Percentiles rank a stretch among this genome's conserved stretches.
Evolutionary conservation across 2,329 filamentous ascomycete species (phyloP).

Genomic region (Penicillium digitatum): DNA sequence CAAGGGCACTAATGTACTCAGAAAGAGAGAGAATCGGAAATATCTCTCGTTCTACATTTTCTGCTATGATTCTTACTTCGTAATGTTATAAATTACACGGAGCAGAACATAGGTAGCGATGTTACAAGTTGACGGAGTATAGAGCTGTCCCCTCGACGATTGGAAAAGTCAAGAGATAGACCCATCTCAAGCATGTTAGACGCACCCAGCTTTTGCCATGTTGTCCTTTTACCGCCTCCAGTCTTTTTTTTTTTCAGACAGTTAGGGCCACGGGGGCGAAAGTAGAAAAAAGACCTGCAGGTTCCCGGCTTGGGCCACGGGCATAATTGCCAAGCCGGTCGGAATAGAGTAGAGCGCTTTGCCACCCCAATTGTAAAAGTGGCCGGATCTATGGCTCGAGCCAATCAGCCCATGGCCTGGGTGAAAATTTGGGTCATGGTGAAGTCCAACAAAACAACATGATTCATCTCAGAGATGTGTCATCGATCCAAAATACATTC

Average conservation of each 20-base stretch:
- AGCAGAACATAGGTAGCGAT: neutral
- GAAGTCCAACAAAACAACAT: constrained; percentile 15
- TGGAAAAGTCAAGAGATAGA: constrained; percentile 5
- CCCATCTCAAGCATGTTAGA: constrained; percentile 21
- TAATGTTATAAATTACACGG: neutral
- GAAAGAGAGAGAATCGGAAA: constrained; percentile 7
- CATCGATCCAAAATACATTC: constrained; percentile 2
- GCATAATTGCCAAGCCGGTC: constrained; percentile 4
- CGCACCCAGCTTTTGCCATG: constrained; percentile 2
- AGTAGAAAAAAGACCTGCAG: constrained; percentile 6
- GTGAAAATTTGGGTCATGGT: neutral
- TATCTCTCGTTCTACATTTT: constrained; percentile 2
- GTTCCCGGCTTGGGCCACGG: neutral
- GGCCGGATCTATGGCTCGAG: constrained; percentile 4
- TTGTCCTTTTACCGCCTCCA: constrained; percentile 19
- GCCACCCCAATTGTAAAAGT: constrained; percentile 16
- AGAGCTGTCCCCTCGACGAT: neutral
- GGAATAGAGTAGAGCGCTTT: constrained; percentile 19
- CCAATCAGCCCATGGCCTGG: constrained; percentile 7
- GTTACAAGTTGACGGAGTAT: neutral
- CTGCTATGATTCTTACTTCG: neutral
- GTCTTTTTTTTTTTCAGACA: neutral
- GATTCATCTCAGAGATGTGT: constrained; percentile 20
- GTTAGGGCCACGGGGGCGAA: neutral
- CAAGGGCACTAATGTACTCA: neutral